Evolutionary conservation across 371 early-diverging fungal species (phyloP).

Genomic region (Apophysomyces trapeziformis): DNA sequence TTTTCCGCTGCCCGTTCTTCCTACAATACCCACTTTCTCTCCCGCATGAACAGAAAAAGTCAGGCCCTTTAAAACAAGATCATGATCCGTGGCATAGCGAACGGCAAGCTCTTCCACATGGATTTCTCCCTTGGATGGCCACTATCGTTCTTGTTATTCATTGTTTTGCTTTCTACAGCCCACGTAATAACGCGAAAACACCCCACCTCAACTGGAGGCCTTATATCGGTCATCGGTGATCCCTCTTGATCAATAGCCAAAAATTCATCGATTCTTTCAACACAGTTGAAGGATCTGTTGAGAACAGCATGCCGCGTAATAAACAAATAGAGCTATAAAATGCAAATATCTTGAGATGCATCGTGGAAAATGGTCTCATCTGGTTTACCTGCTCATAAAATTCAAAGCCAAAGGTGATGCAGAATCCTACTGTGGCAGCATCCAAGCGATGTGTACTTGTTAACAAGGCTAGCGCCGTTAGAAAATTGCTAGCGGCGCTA

Average conservation of each 20-base stretch:
- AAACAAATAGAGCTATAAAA: constrained; percentile 72
- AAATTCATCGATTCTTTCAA: constrained; percentile 75
- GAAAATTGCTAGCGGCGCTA: constrained; percentile 62
- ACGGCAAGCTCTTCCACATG: constrained; percentile 47
- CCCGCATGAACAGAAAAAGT: constrained; percentile 44
- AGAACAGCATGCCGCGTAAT: constrained; percentile 62
- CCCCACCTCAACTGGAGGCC: constrained; percentile 15
- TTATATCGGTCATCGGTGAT: constrained; percentile 30
- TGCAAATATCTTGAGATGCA: too few species aligned
- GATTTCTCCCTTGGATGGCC: constrained; percentile 71
- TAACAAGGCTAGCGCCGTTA: constrained; percentile 53
- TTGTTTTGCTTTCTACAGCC: too few species aligned
- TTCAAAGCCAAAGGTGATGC: constrained; percentile 71
- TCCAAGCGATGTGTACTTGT: constrained; percentile 43
- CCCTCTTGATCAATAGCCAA: constrained; percentile 64
- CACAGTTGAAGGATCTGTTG: constrained; percentile 76
- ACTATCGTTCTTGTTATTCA: constrained; percentile 25
- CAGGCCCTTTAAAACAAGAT: constrained; percentile 52
- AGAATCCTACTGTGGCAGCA: constrained; percentile 69
- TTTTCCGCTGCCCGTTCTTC: constrained; percentile 67
- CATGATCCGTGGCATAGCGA: constrained; percentile 56
- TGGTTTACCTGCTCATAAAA: constrained; percentile 42
- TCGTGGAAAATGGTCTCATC: constrained; percentile 29
- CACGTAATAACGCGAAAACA: too few species aligned
- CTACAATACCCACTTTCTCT: constrained; percentile 51